phyloP scores from a whole-genome alignment of 1,139 yeast genomes.

The Pichia norvegensis region DNA sequence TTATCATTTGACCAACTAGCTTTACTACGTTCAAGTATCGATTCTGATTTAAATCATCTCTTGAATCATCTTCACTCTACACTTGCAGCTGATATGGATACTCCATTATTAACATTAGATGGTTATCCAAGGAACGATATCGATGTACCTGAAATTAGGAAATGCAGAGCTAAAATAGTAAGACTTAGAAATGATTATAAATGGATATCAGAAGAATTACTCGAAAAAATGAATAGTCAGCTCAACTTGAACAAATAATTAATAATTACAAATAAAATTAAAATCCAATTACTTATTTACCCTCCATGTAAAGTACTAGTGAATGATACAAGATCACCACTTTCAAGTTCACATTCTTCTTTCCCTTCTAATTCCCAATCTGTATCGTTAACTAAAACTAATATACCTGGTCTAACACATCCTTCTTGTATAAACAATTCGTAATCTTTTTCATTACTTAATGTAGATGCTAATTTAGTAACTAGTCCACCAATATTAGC shows the following conservation, averaged over 20 bases:
- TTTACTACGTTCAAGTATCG: constrained; percentile 15
- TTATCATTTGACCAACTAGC: constrained; percentile 7
- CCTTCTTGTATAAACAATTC: constrained; percentile 79
- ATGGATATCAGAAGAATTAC: constrained; percentile 32
- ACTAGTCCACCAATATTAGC: constrained; percentile 40
- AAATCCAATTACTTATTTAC: not conserved
- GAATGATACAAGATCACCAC: constrained; percentile 73
- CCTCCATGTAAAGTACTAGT: constrained; percentile 97
- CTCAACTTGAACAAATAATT: not conserved
- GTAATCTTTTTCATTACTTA: constrained; percentile 54
- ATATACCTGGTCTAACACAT: constrained; percentile 78
- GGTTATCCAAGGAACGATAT: constrained; percentile 85
- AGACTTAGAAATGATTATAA: constrained; percentile 63
- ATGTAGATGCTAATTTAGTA: constrained; percentile 42
- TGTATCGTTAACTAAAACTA: constrained; percentile 85
- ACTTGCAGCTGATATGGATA: constrained; percentile 50
- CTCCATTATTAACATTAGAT: constrained; percentile 56
- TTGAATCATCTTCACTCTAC: constrained; percentile 18
- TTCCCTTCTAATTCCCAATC: constrained; percentile 97
- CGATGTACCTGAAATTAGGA: constrained; percentile 60
- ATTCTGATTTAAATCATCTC: constrained; percentile 18
- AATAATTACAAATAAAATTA: too few species aligned
- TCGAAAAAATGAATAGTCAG: constrained; percentile 9
- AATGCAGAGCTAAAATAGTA: constrained; percentile 56
- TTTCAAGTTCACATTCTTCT: constrained; percentile 66